Conservation (phyloP, 2,329 filamentous ascomycete genomes). For the Penicillium hesseltinei region DNA sequence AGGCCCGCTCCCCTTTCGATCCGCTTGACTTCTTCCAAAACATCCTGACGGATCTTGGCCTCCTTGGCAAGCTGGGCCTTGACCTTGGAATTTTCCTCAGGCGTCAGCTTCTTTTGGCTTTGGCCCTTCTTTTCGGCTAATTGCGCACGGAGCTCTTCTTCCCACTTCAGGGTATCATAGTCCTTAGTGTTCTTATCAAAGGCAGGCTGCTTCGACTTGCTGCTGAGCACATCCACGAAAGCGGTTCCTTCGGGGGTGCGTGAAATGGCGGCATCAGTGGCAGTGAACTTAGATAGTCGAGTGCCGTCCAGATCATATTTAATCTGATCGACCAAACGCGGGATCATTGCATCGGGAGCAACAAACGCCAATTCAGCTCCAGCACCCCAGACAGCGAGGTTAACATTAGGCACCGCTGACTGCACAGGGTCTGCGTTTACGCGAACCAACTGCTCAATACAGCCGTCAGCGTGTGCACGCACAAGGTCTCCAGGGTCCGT, state of each 20-base stretch:
- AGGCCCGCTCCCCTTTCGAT: slow-evolving; percentile 83
- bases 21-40: slow-evolving; percentile 66
- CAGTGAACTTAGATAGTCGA: slow-evolving; percentile 70
- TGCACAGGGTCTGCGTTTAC: slow-evolving; percentile 49
- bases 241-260: slow-evolving; percentile 82
- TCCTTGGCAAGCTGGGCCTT: slow-evolving; percentile 90
- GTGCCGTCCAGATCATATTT: slow-evolving; percentile 67
- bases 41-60: slow-evolving; percentile 69
- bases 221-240: slow-evolving; percentile 87
- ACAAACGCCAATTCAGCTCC: slow-evolving; percentile 93
- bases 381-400: slow-evolving; percentile 74
- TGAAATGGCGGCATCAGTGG: slow-evolving; percentile 89
- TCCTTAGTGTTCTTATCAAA: slow-evolving; percentile 91
- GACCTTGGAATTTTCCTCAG: slow-evolving; percentile 86
- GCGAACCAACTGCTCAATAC: slow-evolving; percentile 66
- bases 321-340: slow-evolving; percentile 72
- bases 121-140: slow-evolving; percentile 87
- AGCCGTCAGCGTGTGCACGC: slow-evolving; percentile 58
- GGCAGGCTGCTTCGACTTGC: slow-evolving; percentile 67
- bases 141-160: slow-evolving; percentile 83
- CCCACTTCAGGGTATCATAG: slow-evolving; percentile 95
- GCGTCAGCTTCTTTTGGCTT: slow-evolving; percentile 81
- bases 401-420: slow-evolving; percentile 41
- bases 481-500: slow-evolving; percentile 81
- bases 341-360: slow-evolving; percentile 76